A percentile compares a stretch with the other conserved stretches of the same genome.
Evolutionary conservation across 139 green algal genomes (phyloP).

Genomic region (Ulvella scutata): DNA sequence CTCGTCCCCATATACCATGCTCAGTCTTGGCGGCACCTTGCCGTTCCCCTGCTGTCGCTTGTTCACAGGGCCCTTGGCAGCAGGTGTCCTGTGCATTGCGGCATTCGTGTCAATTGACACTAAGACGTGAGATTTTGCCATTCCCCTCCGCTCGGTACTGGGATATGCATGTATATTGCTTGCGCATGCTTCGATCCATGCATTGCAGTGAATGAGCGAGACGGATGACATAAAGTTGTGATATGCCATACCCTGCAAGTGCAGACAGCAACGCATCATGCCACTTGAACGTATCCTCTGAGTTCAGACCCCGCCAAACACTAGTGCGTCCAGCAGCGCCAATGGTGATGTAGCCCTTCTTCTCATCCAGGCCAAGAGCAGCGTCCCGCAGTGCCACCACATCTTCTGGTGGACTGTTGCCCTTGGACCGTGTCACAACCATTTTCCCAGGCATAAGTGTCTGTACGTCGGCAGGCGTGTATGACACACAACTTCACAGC

Average conservation of each 20-base stretch:
- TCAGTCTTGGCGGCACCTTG: neutral
- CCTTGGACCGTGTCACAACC: neutral
- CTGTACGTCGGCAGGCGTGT: neutral
- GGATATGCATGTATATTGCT: too few species aligned
- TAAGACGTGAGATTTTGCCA: too few species aligned
- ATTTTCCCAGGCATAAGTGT: conserved; percentile 1
- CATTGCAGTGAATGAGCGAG: too few species aligned
- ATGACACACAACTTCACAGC: neutral
- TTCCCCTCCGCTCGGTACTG: too few species aligned
- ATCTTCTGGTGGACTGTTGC: neutral
- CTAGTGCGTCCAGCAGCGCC: neutral
- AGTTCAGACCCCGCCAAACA: neutral
- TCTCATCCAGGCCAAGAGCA: neutral
- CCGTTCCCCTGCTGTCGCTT: neutral
- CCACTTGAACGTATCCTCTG: neutral
- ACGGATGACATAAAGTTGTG: too few species aligned
- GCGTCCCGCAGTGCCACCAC: neutral
- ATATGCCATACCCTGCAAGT: neutral
- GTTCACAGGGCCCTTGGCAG: too few species aligned
- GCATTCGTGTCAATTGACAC: too few species aligned
- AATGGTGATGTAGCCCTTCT: neutral
- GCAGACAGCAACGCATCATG: neutral
- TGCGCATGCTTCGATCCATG: too few species aligned
- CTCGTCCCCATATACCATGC: neutral
- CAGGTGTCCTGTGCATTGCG: too few species aligned